phyloP scores from a whole-genome alignment of 2,329 filamentous ascomycete species.

The Sclerotinia nivalis region DNA sequence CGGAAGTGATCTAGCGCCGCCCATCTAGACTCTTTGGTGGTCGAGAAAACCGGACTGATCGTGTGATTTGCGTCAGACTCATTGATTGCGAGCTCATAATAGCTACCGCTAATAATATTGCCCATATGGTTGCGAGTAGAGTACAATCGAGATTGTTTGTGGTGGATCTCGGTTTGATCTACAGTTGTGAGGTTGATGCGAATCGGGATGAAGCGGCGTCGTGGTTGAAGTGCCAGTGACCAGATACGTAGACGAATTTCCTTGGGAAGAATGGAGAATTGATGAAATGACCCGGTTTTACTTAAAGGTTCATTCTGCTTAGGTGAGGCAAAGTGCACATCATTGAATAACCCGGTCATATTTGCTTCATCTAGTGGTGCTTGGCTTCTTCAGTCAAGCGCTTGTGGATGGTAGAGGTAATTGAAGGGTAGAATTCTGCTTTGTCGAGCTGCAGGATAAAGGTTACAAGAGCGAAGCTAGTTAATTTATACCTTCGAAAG shows the following conservation, averaged over 20 bases:
- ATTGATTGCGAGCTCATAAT: constrained; percentile 7
- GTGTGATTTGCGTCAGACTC: background rate
- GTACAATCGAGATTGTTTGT: background rate
- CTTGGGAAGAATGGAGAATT: constrained; percentile 7
- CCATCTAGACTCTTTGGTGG: constrained; percentile 2
- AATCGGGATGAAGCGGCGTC: constrained; percentile 8
- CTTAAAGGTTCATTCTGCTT: background rate
- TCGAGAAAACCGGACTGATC: background rate
- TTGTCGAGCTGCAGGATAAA: no score
- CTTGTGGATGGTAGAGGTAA: background rate
- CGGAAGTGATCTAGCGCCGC: constrained; percentile 3
- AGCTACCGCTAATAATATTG: constrained; percentile 4
- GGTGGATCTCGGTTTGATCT: no score
- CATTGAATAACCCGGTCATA: background rate
- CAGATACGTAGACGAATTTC: constrained; percentile 14
- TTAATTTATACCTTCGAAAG: background rate
- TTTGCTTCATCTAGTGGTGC: background rate
- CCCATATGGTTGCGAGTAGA: background rate
- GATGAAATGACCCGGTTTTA: background rate
- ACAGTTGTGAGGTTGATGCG: background rate
- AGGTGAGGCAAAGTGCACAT: background rate
- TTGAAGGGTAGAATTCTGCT: background rate
- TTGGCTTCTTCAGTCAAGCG: background rate
- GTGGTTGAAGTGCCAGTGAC: constrained; percentile 7
- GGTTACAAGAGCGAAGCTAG: no score